Base-by-base conservation (phyloP, 1,284 basidiomycete genomes). In the Apiotrichum laibachii region DNA sequence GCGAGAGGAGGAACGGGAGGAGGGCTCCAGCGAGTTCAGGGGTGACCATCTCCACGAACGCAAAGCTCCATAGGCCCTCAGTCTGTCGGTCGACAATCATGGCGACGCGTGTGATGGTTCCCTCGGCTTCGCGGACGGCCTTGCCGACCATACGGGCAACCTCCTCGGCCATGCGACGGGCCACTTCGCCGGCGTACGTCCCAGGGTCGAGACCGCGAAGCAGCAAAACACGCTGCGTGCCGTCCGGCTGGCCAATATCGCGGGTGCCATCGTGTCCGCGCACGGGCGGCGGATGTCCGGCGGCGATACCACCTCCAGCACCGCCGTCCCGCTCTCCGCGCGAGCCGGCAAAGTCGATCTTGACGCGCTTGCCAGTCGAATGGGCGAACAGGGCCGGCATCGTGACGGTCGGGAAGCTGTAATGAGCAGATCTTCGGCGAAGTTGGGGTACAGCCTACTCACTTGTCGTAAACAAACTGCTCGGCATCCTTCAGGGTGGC, bases 21-120 rank as follows among this genome's bases (percentile, higher is more conserved):
- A 92, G 85, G 1, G 84, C 80, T 2, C 87, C 82, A 0, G 78
- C 78, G 10, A 54, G 89, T 87, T 88, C 85, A 9, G 86, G 77
- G 63, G 92, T 89, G 34, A 88, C 81, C 68, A 95, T 90, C 71
- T 96, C 91, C 15, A 94, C 88, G 72, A 97, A 97, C 0, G 89
- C 86, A 73, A 92, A 94, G 16, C 93, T 90, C 83, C 90, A 92
- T 71, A 89, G 90, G 2, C 86, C 85, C 80, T 87, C 82, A 0
- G 88, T 88, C 10, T 84, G 82, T 70, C 88, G 87, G 77, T 96
- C 92, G 73, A 90, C 89, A 75, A 94, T 87, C 57, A 93, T 81
- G 45, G 92, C 82, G 53, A 96, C 88, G 47, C 91, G 83, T 61
- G 85, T 86, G 84, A 96, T 89, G 16, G 90, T 89, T 71, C 85